These are phyloP conservation scores for Dunaliella sp. DNA, from an alignment of 139 green algal species.

Conservation along the genomic window DNA sequence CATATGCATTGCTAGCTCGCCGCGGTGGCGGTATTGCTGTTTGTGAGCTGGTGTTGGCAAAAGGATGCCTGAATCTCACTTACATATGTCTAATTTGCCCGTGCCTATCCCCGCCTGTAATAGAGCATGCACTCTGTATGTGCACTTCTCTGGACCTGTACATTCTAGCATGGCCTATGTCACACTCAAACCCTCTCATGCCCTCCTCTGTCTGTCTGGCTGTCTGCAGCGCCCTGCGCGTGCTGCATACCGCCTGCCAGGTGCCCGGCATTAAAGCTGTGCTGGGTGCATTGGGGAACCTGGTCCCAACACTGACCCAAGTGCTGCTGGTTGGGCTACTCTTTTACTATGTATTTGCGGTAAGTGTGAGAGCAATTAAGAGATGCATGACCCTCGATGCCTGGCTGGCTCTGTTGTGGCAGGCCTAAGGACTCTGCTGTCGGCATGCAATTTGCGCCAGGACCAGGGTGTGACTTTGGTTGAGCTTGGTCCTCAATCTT, in stretches of 20 bases:
- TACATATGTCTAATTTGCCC: no score
- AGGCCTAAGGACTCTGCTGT: neutral
- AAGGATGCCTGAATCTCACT: no score
- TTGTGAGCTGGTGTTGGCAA: no score
- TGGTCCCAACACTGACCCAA: slow-evolving; percentile 58
- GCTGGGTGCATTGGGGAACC: slow-evolving; percentile 54
- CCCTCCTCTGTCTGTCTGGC: no score
- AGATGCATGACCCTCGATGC: neutral
- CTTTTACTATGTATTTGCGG: neutral
- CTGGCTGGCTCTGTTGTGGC: neutral
- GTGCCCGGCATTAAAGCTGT: slow-evolving; percentile 39
- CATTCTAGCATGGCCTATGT: no score
- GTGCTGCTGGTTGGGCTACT: slow-evolving; percentile 54
- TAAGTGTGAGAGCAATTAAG: neutral
- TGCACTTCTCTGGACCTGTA: no score
- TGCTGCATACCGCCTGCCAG: neutral
- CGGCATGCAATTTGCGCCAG: neutral
- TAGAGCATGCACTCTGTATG: no score
- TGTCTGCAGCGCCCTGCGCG: slow-evolving; percentile 8
- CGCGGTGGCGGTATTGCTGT: no score
- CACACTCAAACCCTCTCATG: no score
- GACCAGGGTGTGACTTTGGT: neutral
- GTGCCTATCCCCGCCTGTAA: no score
- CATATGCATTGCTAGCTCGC: no score
- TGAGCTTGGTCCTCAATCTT: neutral